A percentile compares a stretch with the other conserved stretches of the same genome.
phyloP scores from a whole-genome alignment of 345 rosid species.

The Citrus mangshanensis region DNA sequence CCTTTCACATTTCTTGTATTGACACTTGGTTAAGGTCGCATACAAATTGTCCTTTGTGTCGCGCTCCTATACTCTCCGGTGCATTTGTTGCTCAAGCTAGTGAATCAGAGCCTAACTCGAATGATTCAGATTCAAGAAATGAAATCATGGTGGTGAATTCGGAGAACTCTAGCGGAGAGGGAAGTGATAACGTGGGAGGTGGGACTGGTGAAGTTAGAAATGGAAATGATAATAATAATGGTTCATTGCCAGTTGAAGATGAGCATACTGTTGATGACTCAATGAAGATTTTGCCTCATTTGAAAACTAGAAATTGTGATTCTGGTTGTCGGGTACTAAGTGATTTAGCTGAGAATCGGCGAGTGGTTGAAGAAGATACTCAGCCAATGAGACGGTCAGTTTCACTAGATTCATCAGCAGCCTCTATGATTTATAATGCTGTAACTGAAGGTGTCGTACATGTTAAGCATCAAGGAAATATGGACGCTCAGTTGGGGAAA shows the following conservation, averaged over 20 bases:
- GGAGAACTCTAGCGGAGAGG: slow-evolving; percentile 5
- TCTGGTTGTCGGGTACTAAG: slow-evolving; percentile 23
- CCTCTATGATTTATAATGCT: slow-evolving; percentile 13
- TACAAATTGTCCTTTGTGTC: slow-evolving; percentile 80
- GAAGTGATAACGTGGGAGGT: background rate
- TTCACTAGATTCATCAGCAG: slow-evolving; percentile 46
- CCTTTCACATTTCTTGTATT: slow-evolving; percentile 72
- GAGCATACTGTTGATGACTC: slow-evolving; percentile 2
- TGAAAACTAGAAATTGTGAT: slow-evolving; percentile 11
- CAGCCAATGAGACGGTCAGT: slow-evolving; percentile 48
- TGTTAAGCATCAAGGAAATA: slow-evolving; percentile 8
- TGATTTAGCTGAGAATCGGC: slow-evolving; percentile 23
- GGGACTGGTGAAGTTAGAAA: slow-evolving; percentile 18
- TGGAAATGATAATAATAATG: background rate
- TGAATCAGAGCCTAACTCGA: slow-evolving; percentile 11
- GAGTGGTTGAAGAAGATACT: slow-evolving; percentile 12
- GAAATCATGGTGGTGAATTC: slow-evolving; percentile 17
- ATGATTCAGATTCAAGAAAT: slow-evolving; percentile 18
- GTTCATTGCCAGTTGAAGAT: slow-evolving; percentile 7
- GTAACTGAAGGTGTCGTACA: slow-evolving; percentile 8
- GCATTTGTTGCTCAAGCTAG: slow-evolving; percentile 5
- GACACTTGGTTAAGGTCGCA: slow-evolving; percentile 84
- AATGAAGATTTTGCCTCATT: background rate
- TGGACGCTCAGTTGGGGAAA: background rate
- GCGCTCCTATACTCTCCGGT: slow-evolving; percentile 49